Evolutionary conservation across 495 filamentous ascomycete species (phyloP), one percentile per base, ranked within the genome.

Genomic region (Parmelia sp.): DNA sequence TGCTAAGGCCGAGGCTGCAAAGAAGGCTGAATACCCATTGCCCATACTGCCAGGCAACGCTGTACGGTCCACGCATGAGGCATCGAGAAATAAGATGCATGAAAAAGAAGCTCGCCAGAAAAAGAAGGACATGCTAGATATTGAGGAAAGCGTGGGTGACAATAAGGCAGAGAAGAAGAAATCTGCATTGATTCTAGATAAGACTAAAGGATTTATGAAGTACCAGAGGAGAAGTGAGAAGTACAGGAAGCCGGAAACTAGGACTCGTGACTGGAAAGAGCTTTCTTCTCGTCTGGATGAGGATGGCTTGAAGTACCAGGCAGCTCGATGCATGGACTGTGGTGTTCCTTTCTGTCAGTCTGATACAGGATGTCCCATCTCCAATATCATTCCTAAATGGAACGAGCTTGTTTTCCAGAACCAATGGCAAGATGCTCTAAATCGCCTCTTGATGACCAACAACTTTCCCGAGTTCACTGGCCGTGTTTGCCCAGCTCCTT

Each of bases 381-480:
- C 90, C 71, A 99, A 99, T 79, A 97, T 99, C 76, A 99, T 99
- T 73, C 94, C 94, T 53, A 99, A 99, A 73, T 99, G 92, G 92
- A 97, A 97, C 63, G 95, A 97, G 63, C 72, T 97, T 23, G 87
- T 97, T 1, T 97, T 97, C 79, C 84, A 89, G 71, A 89, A 90
- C 71, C 90, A 96, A 71, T 99, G 94, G 94, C 86, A 86, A 69
- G 94, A 97, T 77, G 94, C 94, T 25, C 86, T 97, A 23, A 95
- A 96, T 78, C 88, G 92, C 57, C 80, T 99, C 39, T 82, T 97
- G 63, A 96, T 96, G 91, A 99, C 94, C 62, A 99, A 99, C 81
- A 97, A 97, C 82, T 97, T 99, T 84, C 94, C 94, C 33, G 94
- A 99, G 73, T 97, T 97, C 77, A 99, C 94, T 67, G 94, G 94